A percentile compares a stretch with the other conserved stretches of the same genome.
These are phyloP conservation scores for Pestalotiopsis sp. DNA, from an alignment of 2,329 filamentous ascomycete genomes.

Conservation along the genomic window DNA sequence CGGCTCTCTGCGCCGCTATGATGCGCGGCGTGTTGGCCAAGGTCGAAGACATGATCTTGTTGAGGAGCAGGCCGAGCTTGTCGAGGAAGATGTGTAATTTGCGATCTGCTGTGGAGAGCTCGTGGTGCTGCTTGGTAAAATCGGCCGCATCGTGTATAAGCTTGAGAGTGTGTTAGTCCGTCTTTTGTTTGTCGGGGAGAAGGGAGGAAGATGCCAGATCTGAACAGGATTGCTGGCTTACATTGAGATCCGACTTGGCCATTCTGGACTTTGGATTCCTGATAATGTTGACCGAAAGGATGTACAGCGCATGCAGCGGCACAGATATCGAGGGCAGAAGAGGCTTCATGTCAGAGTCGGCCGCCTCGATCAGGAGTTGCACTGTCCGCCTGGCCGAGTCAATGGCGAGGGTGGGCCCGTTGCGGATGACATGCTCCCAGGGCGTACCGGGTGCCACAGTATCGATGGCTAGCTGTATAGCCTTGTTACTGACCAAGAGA, in stretches of 20 bases:
- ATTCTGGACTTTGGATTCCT: conserved; percentile 11
- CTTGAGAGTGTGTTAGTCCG: background rate
- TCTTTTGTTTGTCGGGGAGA: background rate
- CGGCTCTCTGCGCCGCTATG: background rate
- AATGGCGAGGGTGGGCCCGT: conserved; percentile 9
- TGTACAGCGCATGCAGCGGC: conserved; percentile 12
- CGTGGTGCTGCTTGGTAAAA: conserved; percentile 11
- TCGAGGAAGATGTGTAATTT: conserved; percentile 6
- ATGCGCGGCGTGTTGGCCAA: background rate
- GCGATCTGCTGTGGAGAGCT: background rate
- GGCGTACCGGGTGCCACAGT: conserved; percentile 6
- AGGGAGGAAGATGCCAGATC: background rate
- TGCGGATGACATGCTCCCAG: conserved; percentile 11
- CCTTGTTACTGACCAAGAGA: conserved; percentile 11
- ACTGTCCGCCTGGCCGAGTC: conserved; percentile 10
- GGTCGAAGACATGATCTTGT: background rate
- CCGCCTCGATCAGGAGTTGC: conserved; percentile 12
- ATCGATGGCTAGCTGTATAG: conserved; percentile 8
- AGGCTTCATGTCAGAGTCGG: conserved; percentile 7
- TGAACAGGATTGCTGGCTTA: background rate
- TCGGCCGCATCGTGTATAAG: conserved; percentile 14
- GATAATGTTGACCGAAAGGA: conserved; percentile 8
- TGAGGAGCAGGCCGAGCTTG: background rate
- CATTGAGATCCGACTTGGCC: conserved; percentile 13
- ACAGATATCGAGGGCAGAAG: conserved; percentile 4